Percentiles rank a stretch among this genome's conserved stretches.
Evolutionary conservation across 768 basidiomycete genomes (phyloP).

Genomic region (Asterophora lycoperdoides): DNA sequence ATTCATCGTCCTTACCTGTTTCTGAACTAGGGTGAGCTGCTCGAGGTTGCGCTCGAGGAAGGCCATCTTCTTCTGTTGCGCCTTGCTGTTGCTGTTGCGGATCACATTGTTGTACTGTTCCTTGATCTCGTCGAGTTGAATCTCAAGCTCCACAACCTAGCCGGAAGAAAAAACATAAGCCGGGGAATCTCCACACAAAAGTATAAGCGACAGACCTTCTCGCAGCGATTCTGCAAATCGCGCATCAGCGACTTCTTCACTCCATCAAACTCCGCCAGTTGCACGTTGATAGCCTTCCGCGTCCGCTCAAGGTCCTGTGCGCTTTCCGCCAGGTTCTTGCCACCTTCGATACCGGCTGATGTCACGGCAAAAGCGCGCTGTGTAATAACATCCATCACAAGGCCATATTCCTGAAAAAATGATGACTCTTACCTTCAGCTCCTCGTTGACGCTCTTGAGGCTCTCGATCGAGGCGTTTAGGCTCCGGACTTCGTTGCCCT

Average conservation of each 20-base stretch:
- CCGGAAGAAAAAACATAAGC: conserved; percentile 7
- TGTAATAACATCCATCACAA: conserved; percentile 9
- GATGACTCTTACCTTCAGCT: conserved; percentile 72
- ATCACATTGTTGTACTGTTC: conserved; percentile 99
- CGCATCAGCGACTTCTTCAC: conserved; percentile 99
- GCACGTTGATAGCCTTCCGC: conserved; percentile 95
- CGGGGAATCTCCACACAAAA: conserved; percentile 15
- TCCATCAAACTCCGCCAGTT: conserved; percentile 96
- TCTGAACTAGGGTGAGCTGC: conserved; percentile 92
- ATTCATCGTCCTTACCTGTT: conserved; percentile 58
- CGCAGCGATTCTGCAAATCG: conserved; percentile 98
- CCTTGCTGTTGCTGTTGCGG: conserved; percentile 96
- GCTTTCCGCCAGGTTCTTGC: conserved; percentile 94
- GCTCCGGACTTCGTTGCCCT: conserved; percentile 76
- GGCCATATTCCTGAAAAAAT: conserved; percentile 2
- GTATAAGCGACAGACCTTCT: conserved; percentile 64
- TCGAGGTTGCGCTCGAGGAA: conserved; percentile 97
- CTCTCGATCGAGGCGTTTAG: conserved; percentile 86
- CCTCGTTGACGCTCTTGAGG: conserved; percentile 94
- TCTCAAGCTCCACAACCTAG: conserved; percentile 97
- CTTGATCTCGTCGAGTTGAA: conserved; percentile 96
- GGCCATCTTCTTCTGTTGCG: conserved; percentile 99
- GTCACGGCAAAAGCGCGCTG: conserved; percentile 97
- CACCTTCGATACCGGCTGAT: conserved; percentile 94
- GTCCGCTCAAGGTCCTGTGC: conserved; percentile 96